Conservation (phyloP, 2,329 filamentous ascomycete species). For the Dactylonectria macrodidyma region DNA sequence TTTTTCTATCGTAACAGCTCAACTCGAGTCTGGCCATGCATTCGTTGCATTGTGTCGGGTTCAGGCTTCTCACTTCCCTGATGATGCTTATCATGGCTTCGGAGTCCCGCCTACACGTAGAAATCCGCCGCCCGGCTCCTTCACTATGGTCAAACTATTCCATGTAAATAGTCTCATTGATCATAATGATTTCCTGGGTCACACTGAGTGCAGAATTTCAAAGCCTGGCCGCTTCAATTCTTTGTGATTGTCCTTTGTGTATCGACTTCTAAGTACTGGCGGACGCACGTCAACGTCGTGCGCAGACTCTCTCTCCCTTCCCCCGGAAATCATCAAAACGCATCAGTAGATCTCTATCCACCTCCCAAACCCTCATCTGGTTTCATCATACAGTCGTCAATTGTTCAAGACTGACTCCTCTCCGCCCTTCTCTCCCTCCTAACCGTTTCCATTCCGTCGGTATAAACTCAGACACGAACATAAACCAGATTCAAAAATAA, state of each 20-base stretch:
- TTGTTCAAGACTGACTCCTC: slow-evolving; percentile 13
- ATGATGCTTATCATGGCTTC: too few species aligned
- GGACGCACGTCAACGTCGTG: slow-evolving; percentile 19
- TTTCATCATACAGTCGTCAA: slow-evolving; percentile 20
- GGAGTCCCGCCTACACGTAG: too few species aligned
- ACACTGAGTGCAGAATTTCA: not conserved
- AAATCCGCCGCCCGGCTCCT: not conserved
- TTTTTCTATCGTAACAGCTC: not conserved
- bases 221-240: slow-evolving; percentile 10
- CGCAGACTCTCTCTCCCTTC: slow-evolving; percentile 28
- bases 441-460: slow-evolving; percentile 3
- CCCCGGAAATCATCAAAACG: slow-evolving; percentile 35
- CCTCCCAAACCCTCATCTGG: slow-evolving; percentile 21
- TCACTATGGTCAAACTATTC: not conserved
- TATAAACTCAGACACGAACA: slow-evolving; percentile 11
- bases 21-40: not conserved
- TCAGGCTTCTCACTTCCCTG: too few species aligned
- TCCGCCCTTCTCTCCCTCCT: slow-evolving; percentile 12
- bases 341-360: slow-evolving; percentile 40
- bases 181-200: not conserved
- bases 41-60: not conserved
- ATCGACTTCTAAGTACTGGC: slow-evolving; percentile 26
- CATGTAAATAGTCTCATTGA: not conserved
- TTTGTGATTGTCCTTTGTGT: slow-evolving; percentile 25
- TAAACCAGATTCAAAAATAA: slow-evolving; percentile 23